phyloP scores from a whole-genome alignment of 2,329 filamentous ascomycete species.

The Fusarium pseudonygamai region DNA sequence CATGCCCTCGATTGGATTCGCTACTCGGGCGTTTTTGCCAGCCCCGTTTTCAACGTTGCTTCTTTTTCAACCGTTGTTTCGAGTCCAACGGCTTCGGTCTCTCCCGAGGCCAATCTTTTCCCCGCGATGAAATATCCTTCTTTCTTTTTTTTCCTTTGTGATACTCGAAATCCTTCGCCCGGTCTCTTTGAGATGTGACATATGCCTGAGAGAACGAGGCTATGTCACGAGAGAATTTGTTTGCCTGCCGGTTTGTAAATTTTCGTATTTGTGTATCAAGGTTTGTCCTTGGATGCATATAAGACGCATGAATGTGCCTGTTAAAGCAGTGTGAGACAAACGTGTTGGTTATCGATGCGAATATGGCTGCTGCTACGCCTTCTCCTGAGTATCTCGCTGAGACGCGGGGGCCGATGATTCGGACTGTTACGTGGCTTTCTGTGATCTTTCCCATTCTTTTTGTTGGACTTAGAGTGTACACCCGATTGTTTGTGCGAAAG shows the following conservation, averaged over 20 bases:
- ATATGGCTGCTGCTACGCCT: conserved; percentile 4
- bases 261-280: not conserved
- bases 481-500: conserved; percentile 21
- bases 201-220: not conserved
- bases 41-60: not conserved
- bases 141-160: not conserved
- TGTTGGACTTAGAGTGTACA: conserved; percentile 17
- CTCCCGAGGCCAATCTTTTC: conserved; percentile 6
- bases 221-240: not conserved
- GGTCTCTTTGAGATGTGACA: not conserved
- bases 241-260: not conserved
- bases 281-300: not conserved
- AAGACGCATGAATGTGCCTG: not conserved
- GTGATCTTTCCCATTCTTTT: conserved; percentile 14
- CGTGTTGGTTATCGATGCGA: not conserved
- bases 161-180: not conserved
- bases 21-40: not conserved
- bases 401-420: conserved; percentile 12
- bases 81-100: not conserved
- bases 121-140: not conserved
- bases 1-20: not conserved
- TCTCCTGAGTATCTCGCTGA: conserved; percentile 24
- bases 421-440: conserved; percentile 25
- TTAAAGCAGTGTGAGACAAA: not conserved
- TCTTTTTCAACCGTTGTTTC: not conserved